Percentiles rank a stretch among this genome's conserved stretches.
Evolutionary conservation across 148 eudicot species (phyloP).

Genomic region (Selenicereus undatus): DNA sequence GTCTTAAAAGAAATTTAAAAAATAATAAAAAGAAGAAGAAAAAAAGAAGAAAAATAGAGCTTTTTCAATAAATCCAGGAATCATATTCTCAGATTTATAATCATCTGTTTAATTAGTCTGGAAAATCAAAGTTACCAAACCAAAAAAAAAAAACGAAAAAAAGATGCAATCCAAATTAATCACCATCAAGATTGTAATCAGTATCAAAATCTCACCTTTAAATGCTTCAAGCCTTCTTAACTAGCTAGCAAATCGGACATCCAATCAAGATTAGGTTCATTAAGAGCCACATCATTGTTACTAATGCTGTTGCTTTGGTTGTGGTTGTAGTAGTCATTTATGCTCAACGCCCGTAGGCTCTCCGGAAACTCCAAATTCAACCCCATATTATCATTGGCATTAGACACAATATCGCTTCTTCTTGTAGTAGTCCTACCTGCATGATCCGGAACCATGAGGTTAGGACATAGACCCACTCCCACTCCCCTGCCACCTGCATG

Average conservation of each 20-base stretch:
- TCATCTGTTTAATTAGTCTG: no score
- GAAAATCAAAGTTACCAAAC: no score
- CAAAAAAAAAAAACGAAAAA: no score
- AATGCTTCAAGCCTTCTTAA: background rate
- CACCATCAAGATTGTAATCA: background rate
- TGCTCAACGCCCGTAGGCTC: constrained; percentile 7
- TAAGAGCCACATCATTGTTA: background rate
- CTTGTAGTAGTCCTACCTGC: background rate
- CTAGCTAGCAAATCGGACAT: constrained; percentile 17
- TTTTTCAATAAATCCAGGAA: no score
- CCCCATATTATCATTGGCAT: background rate
- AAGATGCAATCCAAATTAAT: background rate
- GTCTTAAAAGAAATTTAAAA: no score
- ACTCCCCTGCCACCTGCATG: background rate
- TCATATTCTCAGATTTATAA: no score
- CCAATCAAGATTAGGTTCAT: constrained; percentile 17
- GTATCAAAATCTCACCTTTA: background rate
- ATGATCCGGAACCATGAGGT: no score
- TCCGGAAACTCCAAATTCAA: constrained; percentile 13
- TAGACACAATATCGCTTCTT: background rate
- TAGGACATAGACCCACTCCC: constrained; percentile 7
- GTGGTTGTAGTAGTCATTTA: constrained; percentile 14
- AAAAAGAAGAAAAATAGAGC: no score
- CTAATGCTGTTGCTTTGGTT: background rate
- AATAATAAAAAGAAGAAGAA: no score